Base-by-base conservation (phyloP, 495 filamentous ascomycete species). In the Penicillium bialowiezense region DNA sequence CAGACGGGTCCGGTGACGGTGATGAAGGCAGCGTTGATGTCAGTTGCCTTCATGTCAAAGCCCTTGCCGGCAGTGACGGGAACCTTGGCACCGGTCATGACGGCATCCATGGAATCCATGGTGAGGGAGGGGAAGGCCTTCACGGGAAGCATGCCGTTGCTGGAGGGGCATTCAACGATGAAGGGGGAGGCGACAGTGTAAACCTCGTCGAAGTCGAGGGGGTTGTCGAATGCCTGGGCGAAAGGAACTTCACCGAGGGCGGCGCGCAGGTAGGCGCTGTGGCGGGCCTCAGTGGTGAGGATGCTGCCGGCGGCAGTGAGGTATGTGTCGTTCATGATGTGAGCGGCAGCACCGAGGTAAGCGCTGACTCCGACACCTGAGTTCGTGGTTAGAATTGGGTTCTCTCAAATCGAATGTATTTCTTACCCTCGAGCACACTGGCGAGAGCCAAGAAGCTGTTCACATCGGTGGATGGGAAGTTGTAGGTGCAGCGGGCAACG, bases 261-360 rank as follows among this genome's bases (percentile, higher is more conserved):
- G 32, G 69, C 68, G 39, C 83, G 81, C 42, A 85, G 69, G 60
- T 78, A 80, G 6, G 82, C 67, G 23, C 70, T 78, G 67, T 86
- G 84, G 4, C 83, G 75, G 29, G 80, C 73, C 54, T 86, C 84
- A 17, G 83, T 69, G 35, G 83, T 81, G 23, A 84, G 63, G 55
- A 87, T 86, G 32, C 75, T 76, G 20, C 75, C 82, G 7, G 83
- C 83, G 3, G 76, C 80, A n/a, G 78, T 80, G 23, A 86, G 69
- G 57, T 76, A 78, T 7, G 48, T 58, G 15, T 74, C 71, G 48
- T 71, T 69, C 54, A 74, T 65, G 56, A 86, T 80, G 18, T 73
- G 67, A 2, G 78, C 76, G 3, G 82, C 83, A 1, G 82, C 82
- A 18, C 83, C 83, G 20, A 85, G 71, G 63, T 85, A 86, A 18